phyloP scores from a whole-genome alignment of 768 basidiomycete genomes.

The Naganishia randhawae region DNA sequence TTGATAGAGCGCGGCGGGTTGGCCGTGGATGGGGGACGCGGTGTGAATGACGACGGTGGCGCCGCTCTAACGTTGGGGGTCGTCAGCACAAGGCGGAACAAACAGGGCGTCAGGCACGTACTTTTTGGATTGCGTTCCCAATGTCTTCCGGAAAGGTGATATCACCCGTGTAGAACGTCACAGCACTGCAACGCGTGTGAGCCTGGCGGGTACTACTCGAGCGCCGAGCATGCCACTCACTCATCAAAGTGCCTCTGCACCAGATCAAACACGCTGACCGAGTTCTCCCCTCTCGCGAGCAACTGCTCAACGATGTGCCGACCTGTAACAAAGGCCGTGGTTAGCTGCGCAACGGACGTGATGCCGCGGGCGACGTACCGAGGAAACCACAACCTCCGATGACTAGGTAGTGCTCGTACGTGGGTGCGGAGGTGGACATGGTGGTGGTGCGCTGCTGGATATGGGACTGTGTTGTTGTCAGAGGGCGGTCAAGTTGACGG shows the following conservation, averaged over 20 bases:
- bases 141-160: slow-evolving; percentile 74
- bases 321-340: slow-evolving; percentile 44
- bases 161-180: slow-evolving; percentile 79
- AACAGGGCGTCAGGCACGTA: slow-evolving; percentile 47
- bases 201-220: neutral
- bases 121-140: slow-evolving; percentile 68
- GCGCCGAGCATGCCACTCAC: slow-evolving; percentile 35
- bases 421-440: slow-evolving; percentile 26
- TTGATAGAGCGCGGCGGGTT: slow-evolving; percentile 69
- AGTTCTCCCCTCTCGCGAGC: slow-evolving; percentile 65
- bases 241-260: slow-evolving; percentile 74
- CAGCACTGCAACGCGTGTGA: slow-evolving; percentile 39
- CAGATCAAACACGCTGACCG: slow-evolving; percentile 82
- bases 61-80: slow-evolving; percentile 57
- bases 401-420: slow-evolving; percentile 71
- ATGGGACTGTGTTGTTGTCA: no score
- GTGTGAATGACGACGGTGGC: slow-evolving; percentile 93
- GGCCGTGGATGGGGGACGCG: slow-evolving; percentile 74
- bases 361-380: slow-evolving; percentile 19
- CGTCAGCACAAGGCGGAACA: neutral
- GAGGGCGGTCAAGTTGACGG: no score
- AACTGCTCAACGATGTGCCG: slow-evolving; percentile 85
- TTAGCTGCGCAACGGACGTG: neutral
- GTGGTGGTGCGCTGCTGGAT: no score
- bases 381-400: slow-evolving; percentile 71